These are phyloP conservation scores for Solanum bulbocastanum DNA, from an alignment of 257 asterid genomes.

Conservation along the genomic window DNA sequence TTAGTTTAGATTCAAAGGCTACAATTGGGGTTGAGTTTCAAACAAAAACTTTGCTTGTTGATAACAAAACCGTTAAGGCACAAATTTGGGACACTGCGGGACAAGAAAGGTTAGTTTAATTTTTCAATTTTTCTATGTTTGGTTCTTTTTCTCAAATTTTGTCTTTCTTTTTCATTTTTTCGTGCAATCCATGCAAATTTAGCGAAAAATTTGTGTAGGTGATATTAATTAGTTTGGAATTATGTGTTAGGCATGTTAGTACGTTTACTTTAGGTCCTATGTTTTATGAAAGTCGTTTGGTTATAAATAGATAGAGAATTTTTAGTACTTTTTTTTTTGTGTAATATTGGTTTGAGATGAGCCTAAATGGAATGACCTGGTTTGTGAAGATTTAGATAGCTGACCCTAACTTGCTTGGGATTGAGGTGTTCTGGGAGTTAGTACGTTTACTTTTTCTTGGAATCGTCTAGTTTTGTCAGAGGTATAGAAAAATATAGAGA, in stretches of 20 bases:
- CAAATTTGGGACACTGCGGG: conserved; percentile 98
- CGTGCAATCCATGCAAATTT: background rate
- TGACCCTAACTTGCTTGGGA: background rate
- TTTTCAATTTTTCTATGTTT: background rate
- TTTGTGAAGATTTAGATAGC: background rate
- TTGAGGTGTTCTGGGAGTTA: background rate
- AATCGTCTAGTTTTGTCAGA: background rate
- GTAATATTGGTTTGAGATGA: background rate
- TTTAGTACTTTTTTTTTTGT: background rate
- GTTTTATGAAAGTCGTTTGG: background rate
- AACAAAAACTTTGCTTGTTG: conserved; percentile 65
- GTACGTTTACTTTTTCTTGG: too few relatives aligned
- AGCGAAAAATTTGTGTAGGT: accelerated
- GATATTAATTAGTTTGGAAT: background rate
- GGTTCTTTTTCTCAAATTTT: background rate
- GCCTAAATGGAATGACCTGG: background rate
- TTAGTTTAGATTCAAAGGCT: conserved; percentile 75
- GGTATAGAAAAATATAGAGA: background rate
- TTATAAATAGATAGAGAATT: background rate
- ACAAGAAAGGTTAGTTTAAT: conserved; percentile 58
- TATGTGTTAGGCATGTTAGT: background rate
- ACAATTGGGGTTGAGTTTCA: conserved; percentile 88
- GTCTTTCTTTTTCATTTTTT: background rate
- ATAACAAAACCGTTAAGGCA: conserved; percentile 72
- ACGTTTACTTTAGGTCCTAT: background rate